phyloP scores from a whole-genome alignment of 176 grass and related monocot genomes.

The Bothriochloa decipiens region DNA sequence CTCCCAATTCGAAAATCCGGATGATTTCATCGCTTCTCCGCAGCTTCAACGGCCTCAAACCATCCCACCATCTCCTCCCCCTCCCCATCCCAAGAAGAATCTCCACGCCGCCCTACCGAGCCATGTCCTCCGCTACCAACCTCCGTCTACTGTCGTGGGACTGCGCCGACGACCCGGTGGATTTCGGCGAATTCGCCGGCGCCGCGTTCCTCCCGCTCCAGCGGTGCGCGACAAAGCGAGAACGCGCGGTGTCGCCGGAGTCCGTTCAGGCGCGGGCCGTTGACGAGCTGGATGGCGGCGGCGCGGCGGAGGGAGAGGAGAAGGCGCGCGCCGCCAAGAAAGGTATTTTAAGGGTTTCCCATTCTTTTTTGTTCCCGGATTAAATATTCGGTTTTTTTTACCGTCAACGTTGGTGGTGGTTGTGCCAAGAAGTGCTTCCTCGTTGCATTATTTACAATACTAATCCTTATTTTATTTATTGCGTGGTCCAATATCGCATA shows the following conservation, averaged over 20 bases:
- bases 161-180: conserved; percentile 39
- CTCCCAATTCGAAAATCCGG: background rate
- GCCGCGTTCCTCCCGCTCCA: conserved; percentile 65
- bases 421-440: background rate
- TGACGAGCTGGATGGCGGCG: background rate
- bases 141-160: conserved; percentile 20
- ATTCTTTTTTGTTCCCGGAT: background rate
- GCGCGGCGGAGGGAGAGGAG: background rate
- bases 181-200: conserved; percentile 36
- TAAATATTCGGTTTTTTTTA: background rate
- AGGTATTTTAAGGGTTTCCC: conserved; percentile 28
- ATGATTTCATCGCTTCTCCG: background rate
- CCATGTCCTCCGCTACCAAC: conserved; percentile 1
- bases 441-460: background rate
- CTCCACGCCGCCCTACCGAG: background rate
- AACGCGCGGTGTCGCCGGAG: conserved; percentile 20
- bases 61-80: background rate
- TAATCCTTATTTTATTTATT: background rate
- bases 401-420: background rate
- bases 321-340: conserved; percentile 1
- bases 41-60: background rate
- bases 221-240: conserved; percentile 39
- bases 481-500: background rate
- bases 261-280: background rate
- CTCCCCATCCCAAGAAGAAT: background rate